phyloP scores from a whole-genome alignment of 129 eudicot species.

The Lactuca saligna region DNA sequence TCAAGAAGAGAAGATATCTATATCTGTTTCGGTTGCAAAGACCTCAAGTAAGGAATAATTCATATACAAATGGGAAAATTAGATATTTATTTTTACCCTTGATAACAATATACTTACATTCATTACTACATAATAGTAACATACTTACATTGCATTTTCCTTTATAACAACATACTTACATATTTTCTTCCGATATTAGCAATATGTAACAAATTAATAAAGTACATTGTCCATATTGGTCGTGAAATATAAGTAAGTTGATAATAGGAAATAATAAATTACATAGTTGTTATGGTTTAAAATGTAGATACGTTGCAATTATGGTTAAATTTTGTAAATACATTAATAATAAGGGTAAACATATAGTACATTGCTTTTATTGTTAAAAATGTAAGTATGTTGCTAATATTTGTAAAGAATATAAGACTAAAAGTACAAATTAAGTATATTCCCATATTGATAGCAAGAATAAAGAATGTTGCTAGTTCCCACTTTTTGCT shows the following conservation, averaged over 20 bases:
- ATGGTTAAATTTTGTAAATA: neutral
- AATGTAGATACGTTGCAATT: neutral
- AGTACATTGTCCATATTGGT: neutral
- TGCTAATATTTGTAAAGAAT: too few species aligned
- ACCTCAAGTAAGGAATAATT: constrained; percentile 32
- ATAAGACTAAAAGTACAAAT: too few species aligned
- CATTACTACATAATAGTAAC: neutral
- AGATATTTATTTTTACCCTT: neutral
- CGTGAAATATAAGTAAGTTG: neutral
- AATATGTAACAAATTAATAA: neutral
- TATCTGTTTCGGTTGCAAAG: neutral
- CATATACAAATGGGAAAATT: neutral
- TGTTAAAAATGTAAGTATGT: too few species aligned
- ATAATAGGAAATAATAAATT: neutral
- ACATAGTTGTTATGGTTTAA: too few species aligned
- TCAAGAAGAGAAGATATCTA: constrained; percentile 18
- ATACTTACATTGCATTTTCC: neutral
- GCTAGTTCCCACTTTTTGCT: neutral
- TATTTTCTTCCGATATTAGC: neutral
- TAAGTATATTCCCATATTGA: neutral
- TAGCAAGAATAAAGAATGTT: neutral
- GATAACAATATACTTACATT: neutral
- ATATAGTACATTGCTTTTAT: neutral
- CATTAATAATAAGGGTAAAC: too few species aligned
- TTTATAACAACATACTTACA: neutral